These are phyloP conservation scores for Domatiomyces catenatus DNA, from an alignment of 2,329 filamentous ascomycete species.

Conservation along the genomic window DNA sequence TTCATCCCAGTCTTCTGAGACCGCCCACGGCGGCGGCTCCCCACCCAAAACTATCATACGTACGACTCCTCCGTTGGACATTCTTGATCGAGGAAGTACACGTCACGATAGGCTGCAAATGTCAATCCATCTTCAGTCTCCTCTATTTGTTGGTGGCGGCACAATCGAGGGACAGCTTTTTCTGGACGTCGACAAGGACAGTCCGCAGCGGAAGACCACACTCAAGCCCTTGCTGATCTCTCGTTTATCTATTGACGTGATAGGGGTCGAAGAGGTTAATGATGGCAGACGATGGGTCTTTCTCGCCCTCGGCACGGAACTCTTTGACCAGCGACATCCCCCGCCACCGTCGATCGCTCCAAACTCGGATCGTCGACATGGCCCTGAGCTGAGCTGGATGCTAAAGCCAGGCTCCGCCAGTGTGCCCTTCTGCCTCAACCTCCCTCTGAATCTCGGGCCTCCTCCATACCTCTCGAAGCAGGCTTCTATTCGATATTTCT, in stretches of 20 bases:
- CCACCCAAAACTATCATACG: slow-evolving; percentile 37
- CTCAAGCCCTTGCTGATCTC: slow-evolving; percentile 31
- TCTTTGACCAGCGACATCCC: slow-evolving; percentile 36
- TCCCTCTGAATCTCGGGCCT: slow-evolving; percentile 40
- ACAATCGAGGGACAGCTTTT: slow-evolving; percentile 37
- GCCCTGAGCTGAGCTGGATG: slow-evolving; percentile 29
- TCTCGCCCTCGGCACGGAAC: slow-evolving; percentile 35
- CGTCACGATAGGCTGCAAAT: slow-evolving; percentile 35
- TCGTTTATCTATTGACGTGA: slow-evolving; percentile 35
- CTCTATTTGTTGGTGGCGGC: slow-evolving; percentile 40
- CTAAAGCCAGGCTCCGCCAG: slow-evolving; percentile 32
- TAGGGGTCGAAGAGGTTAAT: slow-evolving; percentile 38
- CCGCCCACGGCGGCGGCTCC: slow-evolving; percentile 21
- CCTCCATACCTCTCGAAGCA: slow-evolving; percentile 39
- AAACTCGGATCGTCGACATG: slow-evolving; percentile 23
- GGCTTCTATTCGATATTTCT: slow-evolving; percentile 36
- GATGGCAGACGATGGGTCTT: slow-evolving; percentile 34
- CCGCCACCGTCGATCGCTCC: slow-evolving; percentile 37
- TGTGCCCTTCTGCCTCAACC: slow-evolving; percentile 37
- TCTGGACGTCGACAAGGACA: slow-evolving; percentile 32
- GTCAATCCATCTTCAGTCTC: slow-evolving; percentile 34
- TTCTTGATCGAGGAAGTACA: slow-evolving; percentile 34
- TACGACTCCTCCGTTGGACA: slow-evolving; percentile 30
- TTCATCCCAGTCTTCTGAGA: slow-evolving; percentile 30
- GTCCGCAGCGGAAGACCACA: slow-evolving; percentile 24